A percentile compares a stretch with the other conserved stretches of the same genome.
Evolutionary conservation across 495 filamentous ascomycete species (phyloP).

Genomic region (Schizothecium vesticola): DNA sequence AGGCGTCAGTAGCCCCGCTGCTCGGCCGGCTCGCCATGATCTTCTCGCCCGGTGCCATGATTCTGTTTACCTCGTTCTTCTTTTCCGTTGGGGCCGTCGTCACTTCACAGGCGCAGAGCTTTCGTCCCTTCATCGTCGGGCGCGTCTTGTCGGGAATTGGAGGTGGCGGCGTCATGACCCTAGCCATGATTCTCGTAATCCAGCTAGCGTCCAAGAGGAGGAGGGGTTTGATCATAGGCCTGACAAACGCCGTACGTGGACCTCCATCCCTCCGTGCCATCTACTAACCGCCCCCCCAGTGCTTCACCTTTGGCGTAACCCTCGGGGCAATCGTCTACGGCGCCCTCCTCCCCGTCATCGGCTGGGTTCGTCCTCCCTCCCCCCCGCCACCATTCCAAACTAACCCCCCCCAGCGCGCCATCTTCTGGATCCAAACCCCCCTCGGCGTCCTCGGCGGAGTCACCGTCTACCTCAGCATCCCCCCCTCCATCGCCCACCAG

Average conservation of each 20-base stretch:
- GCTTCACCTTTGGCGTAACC: constrained; percentile 64
- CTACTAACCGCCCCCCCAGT: constrained; percentile 13
- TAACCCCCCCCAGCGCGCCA: constrained; percentile 44
- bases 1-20: constrained; percentile 61
- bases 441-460: constrained; percentile 51
- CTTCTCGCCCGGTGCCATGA: constrained; percentile 58
- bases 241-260: constrained; percentile 39
- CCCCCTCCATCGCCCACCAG: constrained; percentile 33
- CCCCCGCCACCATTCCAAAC: not conserved
- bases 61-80: constrained; percentile 50
- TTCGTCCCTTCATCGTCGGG: constrained; percentile 60
- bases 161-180: constrained; percentile 59
- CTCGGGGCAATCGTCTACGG: constrained; percentile 67
- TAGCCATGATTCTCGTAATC: constrained; percentile 63
- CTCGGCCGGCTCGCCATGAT: constrained; percentile 61
- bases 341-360: constrained; percentile 51
- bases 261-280: not conserved
- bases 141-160: constrained; percentile 60
- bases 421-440: constrained; percentile 66
- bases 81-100: constrained; percentile 59
- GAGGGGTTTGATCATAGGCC: constrained; percentile 63
- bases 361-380: constrained; percentile 54
- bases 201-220: constrained; percentile 58
- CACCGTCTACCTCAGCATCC: constrained; percentile 56
- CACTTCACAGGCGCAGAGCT: constrained; percentile 50